These are phyloP conservation scores for Hemileccinum rubropunctum DNA, from an alignment of 768 basidiomycete species.

Conservation along the genomic window DNA sequence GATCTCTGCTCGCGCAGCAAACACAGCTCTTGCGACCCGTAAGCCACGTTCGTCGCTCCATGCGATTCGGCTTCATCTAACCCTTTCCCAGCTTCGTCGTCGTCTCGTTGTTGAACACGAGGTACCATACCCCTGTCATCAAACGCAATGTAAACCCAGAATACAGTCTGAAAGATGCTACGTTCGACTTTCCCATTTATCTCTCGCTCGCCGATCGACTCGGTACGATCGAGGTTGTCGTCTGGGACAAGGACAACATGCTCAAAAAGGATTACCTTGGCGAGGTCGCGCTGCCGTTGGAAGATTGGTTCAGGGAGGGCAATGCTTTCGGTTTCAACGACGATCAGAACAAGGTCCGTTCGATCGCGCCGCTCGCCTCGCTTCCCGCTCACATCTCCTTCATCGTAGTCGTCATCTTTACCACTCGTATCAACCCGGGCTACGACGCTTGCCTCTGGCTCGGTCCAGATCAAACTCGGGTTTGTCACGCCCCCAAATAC, in stretches of 20 bases:
- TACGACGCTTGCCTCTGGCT: slow-evolving; percentile 46
- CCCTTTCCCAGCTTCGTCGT: slow-evolving; percentile 57
- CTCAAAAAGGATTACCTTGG: slow-evolving; percentile 89
- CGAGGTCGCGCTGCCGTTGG: slow-evolving; percentile 74
- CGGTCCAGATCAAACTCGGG: slow-evolving; percentile 60
- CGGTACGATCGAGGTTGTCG: slow-evolving; percentile 76
- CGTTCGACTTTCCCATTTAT: slow-evolving; percentile 88
- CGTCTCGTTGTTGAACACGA: slow-evolving; percentile 55
- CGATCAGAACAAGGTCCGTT: slow-evolving; percentile 62
- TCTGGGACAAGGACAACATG: slow-evolving; percentile 93
- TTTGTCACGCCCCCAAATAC: slow-evolving; percentile 48
- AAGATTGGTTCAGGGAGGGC: slow-evolving; percentile 69
- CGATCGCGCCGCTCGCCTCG: background rate
- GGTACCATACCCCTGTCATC: slow-evolving; percentile 70
- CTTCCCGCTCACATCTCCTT: slow-evolving; percentile 1
- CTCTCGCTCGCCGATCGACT: slow-evolving; percentile 69
- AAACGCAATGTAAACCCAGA: slow-evolving; percentile 71
- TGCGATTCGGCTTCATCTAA: background rate
- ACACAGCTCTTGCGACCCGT: slow-evolving; percentile 77
- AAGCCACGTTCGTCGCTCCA: slow-evolving; percentile 30
- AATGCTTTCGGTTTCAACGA: slow-evolving; percentile 53
- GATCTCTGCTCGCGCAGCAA: slow-evolving; percentile 63
- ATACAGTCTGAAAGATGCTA: slow-evolving; percentile 67
- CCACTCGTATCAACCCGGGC: slow-evolving; percentile 49
- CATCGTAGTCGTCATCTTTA: slow-evolving; percentile 43